Percentiles rank a stretch among this genome's conserved stretches.
phyloP scores from a whole-genome alignment of 2,329 filamentous ascomycete genomes.

The Alternaria angustiovoidea region DNA sequence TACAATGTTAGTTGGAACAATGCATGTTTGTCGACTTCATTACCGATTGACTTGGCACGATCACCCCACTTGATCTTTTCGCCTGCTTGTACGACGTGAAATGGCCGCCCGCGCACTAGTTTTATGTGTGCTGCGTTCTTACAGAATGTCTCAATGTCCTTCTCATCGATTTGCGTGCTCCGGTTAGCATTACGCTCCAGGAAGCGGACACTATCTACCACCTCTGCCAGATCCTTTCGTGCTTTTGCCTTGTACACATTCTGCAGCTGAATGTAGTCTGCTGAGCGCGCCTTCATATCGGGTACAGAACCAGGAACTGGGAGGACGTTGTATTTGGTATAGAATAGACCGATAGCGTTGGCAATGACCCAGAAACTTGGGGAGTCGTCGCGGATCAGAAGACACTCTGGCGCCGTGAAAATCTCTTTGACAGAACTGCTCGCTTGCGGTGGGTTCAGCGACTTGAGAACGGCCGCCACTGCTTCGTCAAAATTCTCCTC shows the following conservation, averaged over 20 bases:
- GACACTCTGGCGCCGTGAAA: constrained; percentile 73
- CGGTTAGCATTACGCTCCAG: constrained; percentile 62
- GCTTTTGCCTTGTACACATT: constrained; percentile 93
- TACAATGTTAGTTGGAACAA: constrained; percentile 11
- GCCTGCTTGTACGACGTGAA: constrained; percentile 58
- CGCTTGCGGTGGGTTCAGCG: constrained; percentile 73
- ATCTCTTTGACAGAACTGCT: constrained; percentile 77
- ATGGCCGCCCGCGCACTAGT: constrained; percentile 72
- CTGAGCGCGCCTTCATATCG: constrained; percentile 96
- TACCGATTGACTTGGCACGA: constrained; percentile 63
- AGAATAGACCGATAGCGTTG: constrained; percentile 79
- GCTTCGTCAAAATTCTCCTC: constrained; percentile 99
- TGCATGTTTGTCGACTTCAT: constrained; percentile 28
- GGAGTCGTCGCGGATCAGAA: constrained; percentile 55
- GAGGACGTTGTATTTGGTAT: constrained; percentile 73
- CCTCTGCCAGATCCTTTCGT: constrained; percentile 77
- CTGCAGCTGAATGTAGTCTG: constrained; percentile 87
- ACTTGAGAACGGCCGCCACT: constrained; percentile 84
- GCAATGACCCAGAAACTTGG: constrained; percentile 90
- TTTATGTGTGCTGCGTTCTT: constrained; percentile 95
- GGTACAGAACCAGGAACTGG: constrained; percentile 88
- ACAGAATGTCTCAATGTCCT: constrained; percentile 90
- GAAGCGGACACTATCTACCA: constrained; percentile 70
- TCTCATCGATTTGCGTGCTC: constrained; percentile 63
- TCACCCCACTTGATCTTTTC: constrained; percentile 55